phyloP scores from a whole-genome alignment of 2,329 filamentous ascomycete genomes.

The Cadophora malorum region DNA sequence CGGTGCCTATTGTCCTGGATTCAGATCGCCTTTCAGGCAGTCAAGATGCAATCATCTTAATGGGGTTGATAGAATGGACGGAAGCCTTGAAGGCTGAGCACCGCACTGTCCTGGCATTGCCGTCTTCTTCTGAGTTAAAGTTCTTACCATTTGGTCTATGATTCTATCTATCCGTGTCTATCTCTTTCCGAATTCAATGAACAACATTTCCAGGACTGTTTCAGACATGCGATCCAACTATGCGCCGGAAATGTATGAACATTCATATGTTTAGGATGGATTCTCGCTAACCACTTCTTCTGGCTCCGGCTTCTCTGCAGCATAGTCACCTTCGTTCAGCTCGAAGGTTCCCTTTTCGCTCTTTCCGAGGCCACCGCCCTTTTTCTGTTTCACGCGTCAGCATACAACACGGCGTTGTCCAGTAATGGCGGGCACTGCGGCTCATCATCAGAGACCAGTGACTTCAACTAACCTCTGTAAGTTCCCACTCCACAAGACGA shows the following conservation, averaged over 20 bases:
- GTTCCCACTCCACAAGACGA: conserved; percentile 41
- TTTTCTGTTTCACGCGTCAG: conserved; percentile 18
- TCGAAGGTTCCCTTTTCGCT: conserved; percentile 34
- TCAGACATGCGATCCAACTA: not conserved
- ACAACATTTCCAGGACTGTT: not conserved
- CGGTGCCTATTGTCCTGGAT: not conserved
- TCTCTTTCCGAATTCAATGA: not conserved
- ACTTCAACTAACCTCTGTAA: conserved; percentile 35
- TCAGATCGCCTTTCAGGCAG: not conserved
- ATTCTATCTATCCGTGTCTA: not conserved
- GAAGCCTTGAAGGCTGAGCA: not conserved
- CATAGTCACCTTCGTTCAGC: conserved; percentile 20
- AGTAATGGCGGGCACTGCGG: not conserved
- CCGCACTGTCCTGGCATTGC: not conserved
- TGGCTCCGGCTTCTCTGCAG: conserved; percentile 15
- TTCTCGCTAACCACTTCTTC: conserved; percentile 32
- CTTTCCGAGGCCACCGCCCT: conserved; percentile 44
- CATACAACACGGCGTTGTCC: not conserved
- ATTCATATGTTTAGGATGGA: conserved; percentile 19
- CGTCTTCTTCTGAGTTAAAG: not conserved
- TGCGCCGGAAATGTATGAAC: not conserved
- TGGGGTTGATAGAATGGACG: not conserved
- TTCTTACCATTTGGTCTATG: not conserved
- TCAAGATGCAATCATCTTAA: not conserved
- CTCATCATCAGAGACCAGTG: not conserved